phyloP scores from a whole-genome alignment of 495 filamentous ascomycete genomes.

The Choiromyces venosus region DNA sequence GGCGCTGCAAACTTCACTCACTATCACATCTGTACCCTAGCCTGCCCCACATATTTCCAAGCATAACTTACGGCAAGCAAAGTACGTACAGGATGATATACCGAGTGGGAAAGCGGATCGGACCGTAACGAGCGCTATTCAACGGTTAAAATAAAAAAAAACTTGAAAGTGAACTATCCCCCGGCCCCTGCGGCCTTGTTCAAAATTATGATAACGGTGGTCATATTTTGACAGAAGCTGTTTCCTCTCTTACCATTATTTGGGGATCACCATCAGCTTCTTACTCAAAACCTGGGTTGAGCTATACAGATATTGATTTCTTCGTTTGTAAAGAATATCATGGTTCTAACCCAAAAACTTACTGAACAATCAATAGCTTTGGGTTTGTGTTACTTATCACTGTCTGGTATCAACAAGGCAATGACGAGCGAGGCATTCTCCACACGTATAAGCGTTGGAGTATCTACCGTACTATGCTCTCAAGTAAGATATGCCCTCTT shows the following conservation, averaged over 20 bases:
- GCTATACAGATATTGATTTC: neutral
- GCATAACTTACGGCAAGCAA: neutral
- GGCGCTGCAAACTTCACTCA: neutral
- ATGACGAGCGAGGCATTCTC: neutral
- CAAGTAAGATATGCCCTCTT: neutral
- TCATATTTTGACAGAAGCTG: neutral
- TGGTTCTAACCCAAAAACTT: neutral
- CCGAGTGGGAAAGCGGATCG: neutral
- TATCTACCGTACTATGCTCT: neutral
- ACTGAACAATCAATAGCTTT: neutral
- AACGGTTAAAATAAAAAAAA: neutral
- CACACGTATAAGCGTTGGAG: neutral
- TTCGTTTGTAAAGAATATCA: neutral
- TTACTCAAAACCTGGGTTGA: neutral
- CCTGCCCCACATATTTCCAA: neutral
- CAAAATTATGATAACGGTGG: neutral
- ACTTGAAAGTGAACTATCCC: neutral
- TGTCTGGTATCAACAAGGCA: no score
- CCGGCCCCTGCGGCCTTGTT: neutral
- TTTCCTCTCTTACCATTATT: neutral
- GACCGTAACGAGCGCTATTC: neutral
- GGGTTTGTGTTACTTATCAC: neutral
- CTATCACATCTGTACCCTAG: neutral
- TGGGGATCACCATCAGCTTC: neutral
- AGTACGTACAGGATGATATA: neutral